Evolutionary conservation across 495 filamentous ascomycete genomes (phyloP).

Genomic region (Talaromyces proteolyticus): DNA sequence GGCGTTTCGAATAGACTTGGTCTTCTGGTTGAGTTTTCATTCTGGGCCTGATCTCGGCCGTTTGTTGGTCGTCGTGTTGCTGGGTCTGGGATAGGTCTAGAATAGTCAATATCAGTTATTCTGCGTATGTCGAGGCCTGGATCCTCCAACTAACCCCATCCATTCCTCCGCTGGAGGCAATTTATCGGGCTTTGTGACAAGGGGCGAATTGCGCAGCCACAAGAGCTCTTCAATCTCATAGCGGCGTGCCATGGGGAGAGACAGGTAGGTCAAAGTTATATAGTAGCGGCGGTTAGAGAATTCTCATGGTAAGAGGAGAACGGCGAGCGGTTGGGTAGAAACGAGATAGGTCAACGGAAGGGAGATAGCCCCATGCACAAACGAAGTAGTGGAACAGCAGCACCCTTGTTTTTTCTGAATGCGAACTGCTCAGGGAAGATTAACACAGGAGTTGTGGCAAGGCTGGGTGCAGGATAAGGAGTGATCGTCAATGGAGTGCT

Average conservation of each 20-base stretch:
- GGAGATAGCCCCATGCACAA: too few relatives aligned
- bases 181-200: slow-evolving; percentile 72
- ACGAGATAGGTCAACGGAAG: not conserved
- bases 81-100: slow-evolving; percentile 40
- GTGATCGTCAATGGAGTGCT: not conserved
- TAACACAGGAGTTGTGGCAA: not conserved
- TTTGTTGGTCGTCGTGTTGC: slow-evolving; percentile 40
- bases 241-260: slow-evolving; percentile 48
- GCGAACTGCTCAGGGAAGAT: too few relatives aligned
- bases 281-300: not conserved
- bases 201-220: slow-evolving; percentile 71
- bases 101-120: slow-evolving; percentile 18
- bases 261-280: not conserved
- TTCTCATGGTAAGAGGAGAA: slow-evolving; percentile 4
- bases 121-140: slow-evolving; percentile 1
- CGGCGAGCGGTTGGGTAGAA: not conserved
- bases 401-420: too few relatives aligned
- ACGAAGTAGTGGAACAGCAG: too few relatives aligned
- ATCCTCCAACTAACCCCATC: slow-evolving; percentile 74
- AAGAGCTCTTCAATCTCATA: slow-evolving; percentile 80
- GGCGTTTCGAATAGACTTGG: slow-evolving; percentile 50
- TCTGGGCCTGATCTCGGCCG: slow-evolving; percentile 33
- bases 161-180: slow-evolving; percentile 92
- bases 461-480: too few relatives aligned
- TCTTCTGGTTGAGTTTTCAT: slow-evolving; percentile 43